A percentile compares a stretch with the other conserved stretches of the same genome.
These are phyloP conservation scores for Penstemon barbatus DNA, from an alignment of 257 asterid genomes.

Conservation along the genomic window DNA sequence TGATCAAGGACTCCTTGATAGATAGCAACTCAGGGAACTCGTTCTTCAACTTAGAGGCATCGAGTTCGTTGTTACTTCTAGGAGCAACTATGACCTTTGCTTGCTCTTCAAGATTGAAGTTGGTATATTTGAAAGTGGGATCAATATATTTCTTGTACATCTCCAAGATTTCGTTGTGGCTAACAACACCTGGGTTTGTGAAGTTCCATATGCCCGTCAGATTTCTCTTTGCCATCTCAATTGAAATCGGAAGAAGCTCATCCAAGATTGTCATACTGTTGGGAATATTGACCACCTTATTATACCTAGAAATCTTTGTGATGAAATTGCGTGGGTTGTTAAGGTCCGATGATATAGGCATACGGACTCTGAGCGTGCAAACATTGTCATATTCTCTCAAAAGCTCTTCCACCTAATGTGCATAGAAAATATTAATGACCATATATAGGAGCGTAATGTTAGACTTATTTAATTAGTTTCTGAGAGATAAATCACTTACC, in stretches of 20 bases:
- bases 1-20: slow-evolving; percentile 86
- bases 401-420: slow-evolving; percentile 82
- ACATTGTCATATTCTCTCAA: slow-evolving; percentile 85
- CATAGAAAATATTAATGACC: slow-evolving; percentile 20
- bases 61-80: slow-evolving; percentile 89
- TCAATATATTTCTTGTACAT: slow-evolving; percentile 87
- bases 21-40: slow-evolving; percentile 88
- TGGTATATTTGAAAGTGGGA: slow-evolving; percentile 60
- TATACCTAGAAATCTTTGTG: slow-evolving; percentile 79
- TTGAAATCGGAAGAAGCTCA: slow-evolving; percentile 91
- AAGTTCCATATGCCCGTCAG: slow-evolving; percentile 93
- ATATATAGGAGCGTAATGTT: not conserved
- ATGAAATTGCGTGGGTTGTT: slow-evolving; percentile 93
- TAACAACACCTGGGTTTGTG: slow-evolving; percentile 90
- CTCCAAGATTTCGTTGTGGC: slow-evolving; percentile 92
- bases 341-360: slow-evolving; percentile 94
- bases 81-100: slow-evolving; percentile 95
- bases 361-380: slow-evolving; percentile 91
- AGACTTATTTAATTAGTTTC: not conserved
- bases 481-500: slow-evolving; percentile 45
- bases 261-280: slow-evolving; percentile 98
- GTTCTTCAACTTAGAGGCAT: slow-evolving; percentile 76
- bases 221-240: slow-evolving; percentile 96
- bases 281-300: slow-evolving; percentile 92
- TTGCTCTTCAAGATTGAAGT: slow-evolving; percentile 95